Evolutionary conservation across 2,329 filamentous ascomycete species (phyloP).

Genomic region (Colletotrichum tabaci): DNA sequence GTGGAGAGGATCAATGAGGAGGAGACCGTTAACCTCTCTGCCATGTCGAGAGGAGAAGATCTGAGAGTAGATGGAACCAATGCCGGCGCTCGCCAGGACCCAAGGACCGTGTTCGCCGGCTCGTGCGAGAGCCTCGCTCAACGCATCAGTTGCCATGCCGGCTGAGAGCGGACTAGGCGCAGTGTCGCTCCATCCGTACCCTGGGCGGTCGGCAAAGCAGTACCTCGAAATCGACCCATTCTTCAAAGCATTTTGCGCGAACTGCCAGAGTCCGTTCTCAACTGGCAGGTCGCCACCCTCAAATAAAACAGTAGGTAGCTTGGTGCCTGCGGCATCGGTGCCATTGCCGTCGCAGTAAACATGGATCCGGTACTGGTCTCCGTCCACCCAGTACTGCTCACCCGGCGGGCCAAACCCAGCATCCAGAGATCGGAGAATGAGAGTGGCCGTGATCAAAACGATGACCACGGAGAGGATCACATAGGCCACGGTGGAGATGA

Average conservation of each 20-base stretch:
- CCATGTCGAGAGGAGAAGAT: conserved; percentile 91
- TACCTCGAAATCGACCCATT: conserved; percentile 90
- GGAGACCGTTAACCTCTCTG: conserved; percentile 80
- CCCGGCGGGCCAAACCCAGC: conserved; percentile 81
- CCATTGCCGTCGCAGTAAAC: conserved; percentile 86
- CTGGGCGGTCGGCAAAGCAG: conserved; percentile 96
- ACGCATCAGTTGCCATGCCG: conserved; percentile 90
- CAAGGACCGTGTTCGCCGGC: conserved; percentile 90
- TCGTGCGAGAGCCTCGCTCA: conserved; percentile 87
- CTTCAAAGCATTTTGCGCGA: conserved; percentile 81
- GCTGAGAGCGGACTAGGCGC: conserved; percentile 94
- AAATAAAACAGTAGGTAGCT: conserved; percentile 84
- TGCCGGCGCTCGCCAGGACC: conserved; percentile 87
- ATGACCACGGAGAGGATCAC: conserved; percentile 77
- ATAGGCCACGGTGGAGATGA: conserved; percentile 81
- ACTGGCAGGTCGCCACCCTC: conserved; percentile 87
- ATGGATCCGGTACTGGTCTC: conserved; percentile 88
- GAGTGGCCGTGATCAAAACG: conserved; percentile 82
- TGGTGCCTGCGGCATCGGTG: conserved; percentile 67
- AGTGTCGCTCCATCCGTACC: conserved; percentile 89
- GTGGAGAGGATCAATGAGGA: conserved; percentile 91
- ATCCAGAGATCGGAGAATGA: conserved; percentile 86
- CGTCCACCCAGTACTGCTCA: conserved; percentile 84
- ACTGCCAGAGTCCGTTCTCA: conserved; percentile 83
- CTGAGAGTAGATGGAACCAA: conserved; percentile 90